Conservation (phyloP, 805 yeast genomes). For the Scheffersomyces coipomensis region DNA sequence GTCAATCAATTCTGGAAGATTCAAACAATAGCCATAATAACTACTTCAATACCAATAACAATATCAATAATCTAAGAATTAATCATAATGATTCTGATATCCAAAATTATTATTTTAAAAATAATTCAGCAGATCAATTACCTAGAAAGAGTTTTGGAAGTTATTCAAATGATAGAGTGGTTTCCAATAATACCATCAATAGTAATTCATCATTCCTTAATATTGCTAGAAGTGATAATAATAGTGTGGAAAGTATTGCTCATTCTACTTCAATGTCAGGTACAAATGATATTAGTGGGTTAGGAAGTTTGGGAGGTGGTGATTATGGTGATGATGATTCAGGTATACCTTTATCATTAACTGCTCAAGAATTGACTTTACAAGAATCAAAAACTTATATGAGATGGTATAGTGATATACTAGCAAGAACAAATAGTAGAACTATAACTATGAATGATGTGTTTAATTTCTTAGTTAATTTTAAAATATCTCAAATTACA, state of each 20-base stretch:
- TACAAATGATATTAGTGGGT: background rate
- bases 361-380: slow-evolving; percentile 64
- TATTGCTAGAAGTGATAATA: background rate
- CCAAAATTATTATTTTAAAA: slow-evolving; percentile 5
- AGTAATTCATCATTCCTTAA: background rate
- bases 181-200: background rate
- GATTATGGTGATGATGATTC: slow-evolving; percentile 32
- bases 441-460: slow-evolving; percentile 74
- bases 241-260: background rate
- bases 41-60: too few species aligned
- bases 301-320: background rate
- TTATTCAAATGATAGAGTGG: slow-evolving; percentile 1
- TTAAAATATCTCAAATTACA: slow-evolving; percentile 54
- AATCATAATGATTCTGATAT: background rate
- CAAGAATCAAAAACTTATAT: slow-evolving; percentile 84
- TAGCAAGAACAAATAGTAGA: slow-evolving; percentile 65
- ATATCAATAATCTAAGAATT: too few species aligned
- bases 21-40: background rate
- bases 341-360: slow-evolving; percentile 60
- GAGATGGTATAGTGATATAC: slow-evolving; percentile 89
- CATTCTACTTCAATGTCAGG: background rate
- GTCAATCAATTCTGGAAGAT: slow-evolving; percentile 1
- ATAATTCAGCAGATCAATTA: slow-evolving; percentile 12
- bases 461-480: slow-evolving; percentile 74
- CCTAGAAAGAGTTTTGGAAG: slow-evolving; percentile 29